Conservation (phyloP, 75 land plant species). For the Cupressus sempervirens region DNA sequence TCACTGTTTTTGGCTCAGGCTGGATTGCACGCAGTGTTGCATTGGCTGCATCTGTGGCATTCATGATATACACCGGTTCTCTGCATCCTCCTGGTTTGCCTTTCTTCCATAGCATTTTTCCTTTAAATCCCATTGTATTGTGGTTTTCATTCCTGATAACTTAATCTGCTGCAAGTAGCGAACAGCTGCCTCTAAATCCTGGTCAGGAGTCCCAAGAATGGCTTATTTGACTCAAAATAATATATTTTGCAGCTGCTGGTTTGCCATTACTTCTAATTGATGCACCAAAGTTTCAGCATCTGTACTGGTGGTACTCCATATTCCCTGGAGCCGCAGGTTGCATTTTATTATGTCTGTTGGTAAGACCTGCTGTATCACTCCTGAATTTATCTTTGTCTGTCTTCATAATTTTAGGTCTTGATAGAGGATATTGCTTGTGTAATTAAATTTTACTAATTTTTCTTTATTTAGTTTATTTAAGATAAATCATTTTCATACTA, state of each 20-base stretch:
- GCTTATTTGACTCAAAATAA: background rate
- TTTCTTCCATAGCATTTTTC: background rate
- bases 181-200: background rate
- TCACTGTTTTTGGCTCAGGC: slow-evolving; percentile 65
- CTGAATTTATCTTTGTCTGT: background rate
- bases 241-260: slow-evolving; percentile 60
- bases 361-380: slow-evolving; percentile 24
- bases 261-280: slow-evolving; percentile 83
- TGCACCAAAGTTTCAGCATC: slow-evolving; percentile 61
- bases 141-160: slow-evolving; percentile 1
- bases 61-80: slow-evolving; percentile 66
- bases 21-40: slow-evolving; percentile 75
- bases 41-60: slow-evolving; percentile 75
- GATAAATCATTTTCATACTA: too few species aligned
- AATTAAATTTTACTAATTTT: too few species aligned
- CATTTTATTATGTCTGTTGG: slow-evolving; percentile 61
- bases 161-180: background rate
- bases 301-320: slow-evolving; percentile 67
- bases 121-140: background rate
- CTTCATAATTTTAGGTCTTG: background rate
- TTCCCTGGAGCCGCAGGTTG: slow-evolving; percentile 83
- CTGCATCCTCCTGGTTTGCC: slow-evolving; percentile 76
- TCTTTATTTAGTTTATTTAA: too few species aligned
- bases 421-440: too few species aligned
- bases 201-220: background rate